Conservation (phyloP, 495 filamentous ascomycete genomes). For the Podospora pseudopauciseta region DNA sequence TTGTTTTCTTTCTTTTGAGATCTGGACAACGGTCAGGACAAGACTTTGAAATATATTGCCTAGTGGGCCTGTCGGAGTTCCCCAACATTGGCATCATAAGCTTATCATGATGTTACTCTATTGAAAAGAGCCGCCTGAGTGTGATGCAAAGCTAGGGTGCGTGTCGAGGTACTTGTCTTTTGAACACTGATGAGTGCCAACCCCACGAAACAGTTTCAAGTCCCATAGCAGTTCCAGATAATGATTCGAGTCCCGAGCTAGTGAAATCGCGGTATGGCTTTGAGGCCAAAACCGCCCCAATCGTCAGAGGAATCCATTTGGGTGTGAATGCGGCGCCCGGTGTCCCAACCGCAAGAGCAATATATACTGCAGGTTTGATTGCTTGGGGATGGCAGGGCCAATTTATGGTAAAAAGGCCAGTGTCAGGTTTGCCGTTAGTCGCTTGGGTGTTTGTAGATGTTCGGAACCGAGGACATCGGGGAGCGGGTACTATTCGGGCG, state of each 20-base stretch:
- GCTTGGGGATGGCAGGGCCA: background rate
- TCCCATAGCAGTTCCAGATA: background rate
- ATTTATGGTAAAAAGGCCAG: conserved; percentile 6
- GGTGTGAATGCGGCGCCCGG: background rate
- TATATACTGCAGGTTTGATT: conserved; percentile 1
- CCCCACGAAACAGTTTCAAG: background rate
- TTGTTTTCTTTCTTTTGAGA: background rate
- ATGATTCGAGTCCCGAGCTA: background rate
- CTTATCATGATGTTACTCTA: background rate
- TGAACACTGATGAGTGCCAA: background rate
- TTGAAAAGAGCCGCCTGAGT: background rate
- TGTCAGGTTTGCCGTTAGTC: conserved; percentile 1
- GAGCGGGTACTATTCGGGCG: background rate
- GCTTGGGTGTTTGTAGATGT: conserved; percentile 5
- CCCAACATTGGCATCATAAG: conserved; percentile 11
- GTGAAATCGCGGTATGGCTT: background rate
- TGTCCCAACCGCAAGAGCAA: background rate
- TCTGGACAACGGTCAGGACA: background rate
- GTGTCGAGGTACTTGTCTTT: background rate
- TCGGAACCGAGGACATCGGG: background rate
- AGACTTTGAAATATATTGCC: conserved; percentile 5
- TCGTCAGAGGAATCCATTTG: background rate
- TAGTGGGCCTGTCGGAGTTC: conserved; percentile 11
- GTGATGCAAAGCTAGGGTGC: background rate
- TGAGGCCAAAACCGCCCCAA: background rate